Evolutionary conservation across 352 stramenopile species (phyloP).

Genomic region (Thraustochytrium sp.): DNA sequence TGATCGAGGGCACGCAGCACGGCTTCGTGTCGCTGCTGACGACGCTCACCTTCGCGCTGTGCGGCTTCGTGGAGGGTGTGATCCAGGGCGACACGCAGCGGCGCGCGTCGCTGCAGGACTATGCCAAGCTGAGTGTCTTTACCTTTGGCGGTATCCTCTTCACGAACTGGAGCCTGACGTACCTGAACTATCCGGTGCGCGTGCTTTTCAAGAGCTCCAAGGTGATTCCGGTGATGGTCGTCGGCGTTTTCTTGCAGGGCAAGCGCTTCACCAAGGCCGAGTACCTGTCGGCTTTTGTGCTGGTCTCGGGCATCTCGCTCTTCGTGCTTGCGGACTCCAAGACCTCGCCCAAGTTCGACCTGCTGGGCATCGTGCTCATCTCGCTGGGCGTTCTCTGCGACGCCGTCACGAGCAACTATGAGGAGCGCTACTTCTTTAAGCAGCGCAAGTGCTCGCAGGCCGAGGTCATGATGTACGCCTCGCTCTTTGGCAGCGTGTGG

Average conservation of each 20-base stretch:
- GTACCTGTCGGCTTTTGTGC: conserved; percentile 35
- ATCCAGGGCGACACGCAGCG: conserved; percentile 18
- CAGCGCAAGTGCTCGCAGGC: conserved; percentile 35
- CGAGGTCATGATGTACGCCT: conserved; percentile 44
- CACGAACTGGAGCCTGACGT: conserved; percentile 48
- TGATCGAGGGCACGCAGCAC: conserved; percentile 56
- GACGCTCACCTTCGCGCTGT: conserved; percentile 29
- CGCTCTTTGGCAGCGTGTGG: conserved; percentile 22
- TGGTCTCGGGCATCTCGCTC: conserved; percentile 33
- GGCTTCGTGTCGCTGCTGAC: conserved; percentile 34
- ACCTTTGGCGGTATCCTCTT: conserved; percentile 37
- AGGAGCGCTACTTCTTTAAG: conserved; percentile 43
- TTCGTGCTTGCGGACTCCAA: conserved; percentile 35
- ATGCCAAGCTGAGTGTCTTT: conserved; percentile 24
- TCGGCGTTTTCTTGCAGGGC: conserved; percentile 47
- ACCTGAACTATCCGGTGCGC: conserved; percentile 92
- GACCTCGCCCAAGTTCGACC: conserved; percentile 26
- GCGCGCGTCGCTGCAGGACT: conserved; percentile 15
- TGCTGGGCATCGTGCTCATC: conserved; percentile 38
- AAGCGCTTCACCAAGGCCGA: conserved; percentile 39
- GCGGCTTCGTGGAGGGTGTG: conserved; percentile 26
- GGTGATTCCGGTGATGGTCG: conserved; percentile 92
- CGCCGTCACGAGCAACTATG: conserved; percentile 41
- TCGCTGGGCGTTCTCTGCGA: conserved; percentile 31
- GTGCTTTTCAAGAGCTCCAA: conserved; percentile 96